Evolutionary conservation across 2,329 filamentous ascomycete genomes (phyloP).

Genomic region (Phaeosphaeria sp.): DNA sequence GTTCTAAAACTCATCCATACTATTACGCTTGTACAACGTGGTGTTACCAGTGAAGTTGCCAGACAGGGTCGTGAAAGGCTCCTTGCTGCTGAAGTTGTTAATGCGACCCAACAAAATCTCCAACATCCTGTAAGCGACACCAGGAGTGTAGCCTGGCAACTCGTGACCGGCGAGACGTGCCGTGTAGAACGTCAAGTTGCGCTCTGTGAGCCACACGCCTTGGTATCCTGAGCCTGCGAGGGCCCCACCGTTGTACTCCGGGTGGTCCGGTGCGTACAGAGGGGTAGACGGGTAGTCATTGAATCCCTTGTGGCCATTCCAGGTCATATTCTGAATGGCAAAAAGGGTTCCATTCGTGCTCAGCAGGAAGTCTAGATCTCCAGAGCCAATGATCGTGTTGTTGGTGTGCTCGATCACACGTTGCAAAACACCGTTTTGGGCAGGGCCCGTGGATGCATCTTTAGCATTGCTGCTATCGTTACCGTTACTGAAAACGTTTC

Average conservation of each 20-base stretch:
- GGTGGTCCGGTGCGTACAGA: conserved; percentile 55
- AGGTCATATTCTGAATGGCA: conserved; percentile 62
- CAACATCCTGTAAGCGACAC: conserved; percentile 50
- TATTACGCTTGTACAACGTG: conserved; percentile 30
- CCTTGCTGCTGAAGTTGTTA: conserved; percentile 41
- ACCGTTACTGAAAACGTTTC: conserved; percentile 52
- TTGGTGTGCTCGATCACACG: conserved; percentile 60
- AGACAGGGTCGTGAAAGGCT: conserved; percentile 44
- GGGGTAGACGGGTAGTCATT: conserved; percentile 49
- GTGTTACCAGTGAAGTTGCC: conserved; percentile 41
- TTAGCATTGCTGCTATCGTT: conserved; percentile 21
- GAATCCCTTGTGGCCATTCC: conserved; percentile 58
- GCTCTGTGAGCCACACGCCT: conserved; percentile 52
- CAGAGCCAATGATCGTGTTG: conserved; percentile 58
- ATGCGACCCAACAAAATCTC: conserved; percentile 53
- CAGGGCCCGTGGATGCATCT: conserved; percentile 50
- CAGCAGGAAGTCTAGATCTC: conserved; percentile 58
- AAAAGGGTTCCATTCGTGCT: conserved; percentile 60
- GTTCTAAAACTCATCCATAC: background rate
- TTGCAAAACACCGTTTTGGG: conserved; percentile 51
- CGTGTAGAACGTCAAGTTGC: conserved; percentile 55
- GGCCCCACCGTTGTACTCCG: conserved; percentile 48
- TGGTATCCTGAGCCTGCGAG: conserved; percentile 51
- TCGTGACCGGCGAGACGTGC: conserved; percentile 52
- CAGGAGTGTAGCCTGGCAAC: conserved; percentile 52